phyloP scores from a whole-genome alignment of 768 basidiomycete genomes.

The Mycena indigotica region DNA sequence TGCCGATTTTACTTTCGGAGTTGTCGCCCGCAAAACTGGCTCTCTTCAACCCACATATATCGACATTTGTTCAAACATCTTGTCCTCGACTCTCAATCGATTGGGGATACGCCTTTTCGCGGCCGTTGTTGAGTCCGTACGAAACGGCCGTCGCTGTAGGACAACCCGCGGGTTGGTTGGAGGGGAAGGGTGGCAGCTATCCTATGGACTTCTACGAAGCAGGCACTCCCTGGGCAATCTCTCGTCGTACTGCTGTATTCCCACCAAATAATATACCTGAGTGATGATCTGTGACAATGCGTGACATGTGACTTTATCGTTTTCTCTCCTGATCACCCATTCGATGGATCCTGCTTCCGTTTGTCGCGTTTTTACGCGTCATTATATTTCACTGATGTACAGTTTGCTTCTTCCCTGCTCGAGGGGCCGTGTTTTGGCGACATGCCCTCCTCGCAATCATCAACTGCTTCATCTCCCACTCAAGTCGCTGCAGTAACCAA shows the following conservation, averaged over 20 bases:
- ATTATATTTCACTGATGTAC: background rate
- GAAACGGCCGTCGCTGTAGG: constrained; percentile 89
- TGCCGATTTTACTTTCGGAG: constrained; percentile 93
- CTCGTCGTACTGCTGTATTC: constrained; percentile 59
- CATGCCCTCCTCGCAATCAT: constrained; percentile 22
- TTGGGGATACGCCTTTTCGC: constrained; percentile 96
- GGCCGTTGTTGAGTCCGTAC: constrained; percentile 89
- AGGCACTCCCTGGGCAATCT: constrained; percentile 74
- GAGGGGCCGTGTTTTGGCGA: constrained; percentile 31
- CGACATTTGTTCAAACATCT: constrained; percentile 93
- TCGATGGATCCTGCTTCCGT: background rate
- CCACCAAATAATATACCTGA: constrained; percentile 20
- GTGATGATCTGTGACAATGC: background rate
- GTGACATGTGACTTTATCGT: background rate
- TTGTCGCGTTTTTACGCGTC: background rate
- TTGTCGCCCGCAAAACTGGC: constrained; percentile 93
- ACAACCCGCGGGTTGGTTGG: constrained; percentile 65
- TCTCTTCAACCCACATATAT: constrained; percentile 78
- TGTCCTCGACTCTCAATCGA: constrained; percentile 97
- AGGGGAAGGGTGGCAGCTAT: constrained; percentile 56
- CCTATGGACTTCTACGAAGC: constrained; percentile 97
- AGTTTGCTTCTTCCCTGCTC: constrained; percentile 21
- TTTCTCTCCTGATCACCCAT: background rate
- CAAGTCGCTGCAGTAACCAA: constrained; percentile 7
- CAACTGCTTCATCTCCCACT: constrained; percentile 20